These are phyloP conservation scores for Phialemoniopsis sp. DNA, from an alignment of 2,329 filamentous ascomycete species.

Conservation along the genomic window DNA sequence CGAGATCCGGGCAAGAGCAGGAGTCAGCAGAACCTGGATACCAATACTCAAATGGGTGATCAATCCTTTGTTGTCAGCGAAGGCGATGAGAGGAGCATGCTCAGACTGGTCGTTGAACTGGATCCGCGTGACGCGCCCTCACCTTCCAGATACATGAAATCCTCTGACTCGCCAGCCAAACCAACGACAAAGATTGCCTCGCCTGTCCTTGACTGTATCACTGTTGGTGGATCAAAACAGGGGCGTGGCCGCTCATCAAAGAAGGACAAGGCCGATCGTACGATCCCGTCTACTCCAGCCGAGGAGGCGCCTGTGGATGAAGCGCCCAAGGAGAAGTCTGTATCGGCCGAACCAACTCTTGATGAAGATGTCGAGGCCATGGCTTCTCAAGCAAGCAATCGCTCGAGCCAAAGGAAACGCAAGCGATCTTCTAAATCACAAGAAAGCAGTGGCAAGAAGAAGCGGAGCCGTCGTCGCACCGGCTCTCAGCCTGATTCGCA, in stretches of 20 bases:
- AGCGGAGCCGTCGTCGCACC: slow-evolving; percentile 4
- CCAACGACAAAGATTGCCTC: slow-evolving; percentile 4
- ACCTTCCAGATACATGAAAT: slow-evolving; percentile 12
- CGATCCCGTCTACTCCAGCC: slow-evolving; percentile 7
- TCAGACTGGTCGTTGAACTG: slow-evolving; percentile 44
- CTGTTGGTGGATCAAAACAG: slow-evolving; percentile 14
- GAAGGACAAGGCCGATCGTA: slow-evolving; percentile 5
- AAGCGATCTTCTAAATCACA: slow-evolving; percentile 19
- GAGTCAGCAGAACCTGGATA: not conserved
- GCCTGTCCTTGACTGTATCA: slow-evolving; percentile 22
- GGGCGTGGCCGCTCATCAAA: slow-evolving; percentile 13
- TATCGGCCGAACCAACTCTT: too few species aligned
- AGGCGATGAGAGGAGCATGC: slow-evolving; percentile 41
- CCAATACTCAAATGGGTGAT: slow-evolving; percentile 2
- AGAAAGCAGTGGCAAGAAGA: slow-evolving; percentile 18
- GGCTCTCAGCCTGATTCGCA: slow-evolving; percentile 5
- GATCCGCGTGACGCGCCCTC: slow-evolving; percentile 18
- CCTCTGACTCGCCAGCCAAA: slow-evolving; percentile 22
- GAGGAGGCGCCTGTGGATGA: too few species aligned
- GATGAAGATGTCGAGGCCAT: too few species aligned
- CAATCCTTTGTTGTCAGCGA: slow-evolving; percentile 36
- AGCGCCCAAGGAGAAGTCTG: too few species aligned
- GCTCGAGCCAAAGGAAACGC: slow-evolving; percentile 18
- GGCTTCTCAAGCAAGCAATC: slow-evolving; percentile 10
- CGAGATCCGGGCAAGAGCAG: not conserved